phyloP scores from a whole-genome alignment of 108 stramenopile species.

The Cyclotella cryptica region DNA sequence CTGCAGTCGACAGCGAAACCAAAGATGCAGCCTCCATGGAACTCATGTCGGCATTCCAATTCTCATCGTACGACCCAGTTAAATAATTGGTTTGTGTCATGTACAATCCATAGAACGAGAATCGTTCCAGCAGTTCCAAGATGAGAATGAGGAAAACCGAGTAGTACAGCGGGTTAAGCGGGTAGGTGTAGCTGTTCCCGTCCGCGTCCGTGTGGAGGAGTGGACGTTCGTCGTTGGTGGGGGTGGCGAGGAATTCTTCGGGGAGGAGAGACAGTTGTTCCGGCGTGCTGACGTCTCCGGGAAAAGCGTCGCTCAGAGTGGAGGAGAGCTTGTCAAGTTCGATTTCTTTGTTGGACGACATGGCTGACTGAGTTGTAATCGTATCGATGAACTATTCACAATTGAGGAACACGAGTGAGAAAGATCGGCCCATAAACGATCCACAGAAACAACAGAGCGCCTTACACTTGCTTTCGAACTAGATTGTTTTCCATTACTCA shows the following conservation, averaged over 20 bases:
- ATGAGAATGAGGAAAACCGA: constrained; percentile 55
- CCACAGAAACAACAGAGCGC: too few relatives aligned
- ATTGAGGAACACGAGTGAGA: background rate
- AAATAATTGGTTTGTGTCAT: constrained; percentile 55
- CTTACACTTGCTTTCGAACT: too few relatives aligned
- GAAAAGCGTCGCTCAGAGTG: constrained; percentile 2
- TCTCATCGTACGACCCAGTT: constrained; percentile 39
- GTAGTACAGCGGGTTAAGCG: constrained; percentile 46
- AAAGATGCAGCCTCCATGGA: constrained; percentile 44
- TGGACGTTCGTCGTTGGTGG: constrained; percentile 21
- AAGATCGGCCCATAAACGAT: too few relatives aligned
- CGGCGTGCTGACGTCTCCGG: constrained; percentile 30
- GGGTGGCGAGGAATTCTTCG: constrained; percentile 27
- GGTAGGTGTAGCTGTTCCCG: constrained; percentile 44
- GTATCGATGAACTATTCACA: background rate
- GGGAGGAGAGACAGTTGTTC: constrained; percentile 28
- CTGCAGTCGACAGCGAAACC: constrained; percentile 45
- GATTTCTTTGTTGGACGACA: constrained; percentile 22
- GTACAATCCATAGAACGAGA: constrained; percentile 56
- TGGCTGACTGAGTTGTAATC: background rate
- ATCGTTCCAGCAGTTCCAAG: constrained; percentile 53
- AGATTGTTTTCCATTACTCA: too few relatives aligned
- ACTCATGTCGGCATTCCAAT: constrained; percentile 49
- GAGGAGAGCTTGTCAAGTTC: constrained; percentile 20
- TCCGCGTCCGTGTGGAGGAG: constrained; percentile 31